Conservation (phyloP, 176 grass and related monocot genomes). For the Carex parvula region DNA sequence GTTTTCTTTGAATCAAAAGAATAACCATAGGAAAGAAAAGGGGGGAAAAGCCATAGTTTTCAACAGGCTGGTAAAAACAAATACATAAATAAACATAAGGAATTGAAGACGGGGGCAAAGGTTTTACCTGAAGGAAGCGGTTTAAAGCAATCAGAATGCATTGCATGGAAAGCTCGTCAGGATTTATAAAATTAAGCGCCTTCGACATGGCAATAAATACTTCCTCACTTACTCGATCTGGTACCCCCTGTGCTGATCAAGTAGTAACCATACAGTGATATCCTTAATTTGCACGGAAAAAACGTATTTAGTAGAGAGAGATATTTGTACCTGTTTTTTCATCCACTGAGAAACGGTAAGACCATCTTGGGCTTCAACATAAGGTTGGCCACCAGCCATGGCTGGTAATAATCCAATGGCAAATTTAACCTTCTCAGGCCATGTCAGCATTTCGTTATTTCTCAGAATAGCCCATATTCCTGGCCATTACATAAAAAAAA, state of each 20-base stretch:
- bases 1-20: not conserved
- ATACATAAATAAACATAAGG: slow-evolving; percentile 16
- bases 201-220: slow-evolving; percentile 99
- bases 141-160: slow-evolving; percentile 98
- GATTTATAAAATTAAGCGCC: slow-evolving; percentile 99
- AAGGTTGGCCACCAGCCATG: slow-evolving; percentile 86
- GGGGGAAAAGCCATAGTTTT: not conserved
- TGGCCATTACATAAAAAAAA: slow-evolving; percentile 33
- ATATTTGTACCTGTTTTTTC: slow-evolving; percentile 60
- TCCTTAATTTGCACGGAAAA: slow-evolving; percentile 22
- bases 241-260: slow-evolving; percentile 80
- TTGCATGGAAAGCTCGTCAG: slow-evolving; percentile 97
- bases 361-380: slow-evolving; percentile 97
- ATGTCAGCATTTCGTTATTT: slow-evolving; percentile 98
- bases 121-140: slow-evolving; percentile 83
- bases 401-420: slow-evolving; percentile 95
- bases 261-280: slow-evolving; percentile 32
- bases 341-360: slow-evolving; percentile 89
- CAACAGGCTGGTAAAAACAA: slow-evolving; percentile 1
- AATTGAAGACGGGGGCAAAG: not conserved
- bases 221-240: slow-evolving; percentile 81
- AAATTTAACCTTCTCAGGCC: slow-evolving; percentile 97
- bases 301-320: slow-evolving; percentile 14
- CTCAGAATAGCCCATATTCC: slow-evolving; percentile 92
- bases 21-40: not conserved